Base-by-base conservation (phyloP, 495 filamentous ascomycete species). In the Jackrogersella multiformis region DNA sequence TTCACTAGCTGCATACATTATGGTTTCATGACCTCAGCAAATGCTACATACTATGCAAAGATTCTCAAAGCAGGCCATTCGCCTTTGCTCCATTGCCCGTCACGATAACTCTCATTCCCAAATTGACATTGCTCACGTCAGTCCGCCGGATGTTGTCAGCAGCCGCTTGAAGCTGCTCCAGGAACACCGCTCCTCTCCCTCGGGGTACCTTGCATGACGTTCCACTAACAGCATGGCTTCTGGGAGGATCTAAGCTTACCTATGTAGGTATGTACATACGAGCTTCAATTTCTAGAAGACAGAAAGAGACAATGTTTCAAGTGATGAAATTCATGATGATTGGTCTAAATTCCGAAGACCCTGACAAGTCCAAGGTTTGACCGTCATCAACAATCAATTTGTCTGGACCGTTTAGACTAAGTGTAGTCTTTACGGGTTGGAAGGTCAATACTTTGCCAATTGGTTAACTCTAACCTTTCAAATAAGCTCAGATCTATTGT, bases 181-280 rank as follows among this genome's bases (percentile, higher is more conserved):
- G 48, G 34, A 26, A 60, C 21, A 56, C 21, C 41, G 56, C 35
- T 64, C 55, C 23, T 60, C 24, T 52, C 45, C 18, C 18, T 51
- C 20, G n/a, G 18, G 26, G 66, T 69, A 61, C 66, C 66, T 69
- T 69, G 56, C 66, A 69, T 69, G 12, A 35, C 28, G 18, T 59
- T 44, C 16, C 41, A 46, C 48, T 15, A 35, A 42, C 41, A 44
- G 20, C 21, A 13, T n/a, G n/a, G n/a, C n/a, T n/a, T n/a, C n/a
- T n/a, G n/a, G n/a, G n/a, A n/a, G n/a, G n/a, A n/a, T n/a, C n/a
- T n/a, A n/a, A n/a, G n/a, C n/a, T n/a, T 42, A 38, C 30, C 51
- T 44, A 39, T 16, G 8, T n/a, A 35, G 28, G 23, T 15, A 26
- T n/a, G 2, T 8, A 16, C 28, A 38, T 48, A 28, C n/a, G 18